Base-by-base conservation (phyloP, 257 asterid genomes). In the Rauvolfia tetraphylla region DNA sequence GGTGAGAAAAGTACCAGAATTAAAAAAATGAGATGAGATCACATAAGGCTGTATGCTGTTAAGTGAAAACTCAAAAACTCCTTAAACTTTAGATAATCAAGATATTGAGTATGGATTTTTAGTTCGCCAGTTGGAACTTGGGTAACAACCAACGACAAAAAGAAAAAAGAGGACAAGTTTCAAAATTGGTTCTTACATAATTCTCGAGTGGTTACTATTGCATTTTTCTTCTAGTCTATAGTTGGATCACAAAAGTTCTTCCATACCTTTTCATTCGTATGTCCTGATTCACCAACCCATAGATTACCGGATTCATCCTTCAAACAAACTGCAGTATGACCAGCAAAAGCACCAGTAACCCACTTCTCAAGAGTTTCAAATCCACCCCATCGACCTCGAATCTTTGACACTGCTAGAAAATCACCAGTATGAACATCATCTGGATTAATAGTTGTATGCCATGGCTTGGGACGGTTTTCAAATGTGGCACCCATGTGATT, bases 311-410 rank as follows among this genome's bases (percentile, higher is more conserved):
- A 71, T 58, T 91, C 97, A 25, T 95, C 99, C 85, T 95, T 95
- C 88, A 95, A 82, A 89, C 98, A 95, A 68, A 95, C 99, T 13
- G 99, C 88, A 18, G 99, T 93, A 76, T 95, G 99, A 71, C 99
- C 99, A 54, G 99, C 99, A 88, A 95, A 95, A 63, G 99, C 97
- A 79, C 99, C 99, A 13, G 98, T 95, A 71, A 95, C 99, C 99
- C 99, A 95, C 89, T 95, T 95, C 86, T 95, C 99, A 79, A 95
- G 93, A 8, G 99, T 95, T 89, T 95, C 99, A 83, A 95, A 95
- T 78, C 99, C 99, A 74, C 99, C 99, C 99, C 99, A 95, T 56
- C 99, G 93, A 76, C 99, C 99, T 79, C 98, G 97, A 76, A 95
- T 93, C 87, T 95, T 95, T 38, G 99, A 95, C 68, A 95, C 88